Base-by-base conservation (phyloP, 345 rosid species). In the Noccaea caerulescens region DNA sequence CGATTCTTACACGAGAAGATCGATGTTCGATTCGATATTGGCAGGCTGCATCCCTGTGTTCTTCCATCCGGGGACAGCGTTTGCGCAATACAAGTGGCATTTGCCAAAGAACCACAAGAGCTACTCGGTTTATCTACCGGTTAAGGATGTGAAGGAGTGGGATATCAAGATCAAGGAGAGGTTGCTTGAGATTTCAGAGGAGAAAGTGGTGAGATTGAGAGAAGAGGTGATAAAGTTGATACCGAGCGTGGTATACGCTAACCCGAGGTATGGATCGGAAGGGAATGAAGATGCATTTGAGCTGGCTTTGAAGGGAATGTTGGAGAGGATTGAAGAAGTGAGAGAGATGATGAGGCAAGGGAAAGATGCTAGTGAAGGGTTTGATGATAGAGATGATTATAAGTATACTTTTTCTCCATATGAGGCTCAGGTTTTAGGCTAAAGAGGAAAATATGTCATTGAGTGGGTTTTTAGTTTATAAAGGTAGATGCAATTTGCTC, bases 11-110 rank as follows among this genome's bases (percentile, higher is more conserved):
- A 85, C 92, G 0, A 77, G 92, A 44, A 62, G 87, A 43, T 87
- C 89, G 1, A 75, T 83, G 38, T 85, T 87, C n/a, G 92, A 87
- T 52, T 73, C 92, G 3, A 84, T 87, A 25, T 45, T 84, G 25
- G 87, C 88, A 1, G 91, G 88, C 1, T 84, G 88, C 71, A 84
- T 87, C 41, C 91, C 89, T 0, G 89, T 87, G 11, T 87, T 87
- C 68, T 87, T 87, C 78, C 89, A 87, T 73, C 82, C 92, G 1
- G 89, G 89, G 53, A 77, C 87, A 33, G 89, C 92, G 0, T 87
- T 75, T 0, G 89, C 84, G 1, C 89, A 87, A 39, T 87, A 87
- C 46, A 54, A 78, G 27, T 87, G 89, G 92, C 80, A 87, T 64
- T 67, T 87, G 62, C 92, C 89, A 0, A 77, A 67, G 57, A 54